Base-by-base conservation (phyloP, 2,329 filamentous ascomycete genomes). In the Diplodia seriata region DNA sequence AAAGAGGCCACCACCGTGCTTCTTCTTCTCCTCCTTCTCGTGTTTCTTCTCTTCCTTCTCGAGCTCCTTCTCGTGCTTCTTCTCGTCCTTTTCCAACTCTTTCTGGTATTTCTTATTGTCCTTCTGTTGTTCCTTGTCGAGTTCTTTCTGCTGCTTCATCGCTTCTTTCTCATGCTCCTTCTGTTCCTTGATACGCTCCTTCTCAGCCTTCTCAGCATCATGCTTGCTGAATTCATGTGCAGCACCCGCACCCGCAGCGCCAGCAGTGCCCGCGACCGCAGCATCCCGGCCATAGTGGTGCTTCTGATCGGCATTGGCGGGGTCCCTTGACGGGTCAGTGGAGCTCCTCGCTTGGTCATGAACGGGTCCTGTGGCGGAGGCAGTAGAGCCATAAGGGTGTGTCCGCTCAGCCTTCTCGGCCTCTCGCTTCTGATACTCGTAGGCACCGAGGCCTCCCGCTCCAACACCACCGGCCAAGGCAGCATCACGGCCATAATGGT, bases 401-500 rank as follows among this genome's bases (percentile, higher is more conserved):
- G 67, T 40, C 51, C 49, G 38, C 43, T 64, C 55, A 7, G 57
- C 56, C 29, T 64, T 68, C 33, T 66, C 29, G 11, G 50, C 26
- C 5, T 66, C 40, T 26, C 66, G 59, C 62, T 66, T 65, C 15
- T 61, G 23, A n/a, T 54, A 36, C n/a, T 68, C 68, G 26, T 71
- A 68, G 12, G 50, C 68, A 14, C 66, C 68, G 7, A 69, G 70
- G 29, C 74, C 76, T 33, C 73, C 75, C 50, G 74, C 72, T 4
- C 73, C 76, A 14, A 71, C 74, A 26, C 74, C 77, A 47, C 72
- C 76, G 12, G 70, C 76, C 1, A 77, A 29, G 14, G 74, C 75
- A n/a, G 74, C 74, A 64, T 79, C 73, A n/a, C 74, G 73, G 36
- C 74, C 75, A 49, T 75, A 71, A 61, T 76, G 76, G 47, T 75